phyloP scores from a whole-genome alignment of 352 stramenopile species.

The Globisporangium paddicum region DNA sequence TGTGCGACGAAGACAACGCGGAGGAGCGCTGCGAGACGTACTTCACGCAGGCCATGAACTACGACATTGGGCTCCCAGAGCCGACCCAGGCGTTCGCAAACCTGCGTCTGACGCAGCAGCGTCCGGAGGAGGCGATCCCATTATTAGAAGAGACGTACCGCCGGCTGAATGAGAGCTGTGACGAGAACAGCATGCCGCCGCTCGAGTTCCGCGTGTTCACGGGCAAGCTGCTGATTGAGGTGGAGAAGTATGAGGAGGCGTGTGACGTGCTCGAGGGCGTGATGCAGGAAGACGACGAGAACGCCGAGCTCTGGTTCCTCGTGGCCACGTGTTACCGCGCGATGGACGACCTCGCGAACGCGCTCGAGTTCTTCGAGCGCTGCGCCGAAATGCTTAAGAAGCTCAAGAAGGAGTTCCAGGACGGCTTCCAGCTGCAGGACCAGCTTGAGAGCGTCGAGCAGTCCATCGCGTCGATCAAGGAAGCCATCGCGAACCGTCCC shows the following conservation, averaged over 20 bases:
- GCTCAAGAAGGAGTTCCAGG: constrained; percentile 65
- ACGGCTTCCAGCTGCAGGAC: constrained; percentile 70
- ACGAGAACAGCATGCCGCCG: constrained; percentile 69
- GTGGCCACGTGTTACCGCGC: constrained; percentile 85
- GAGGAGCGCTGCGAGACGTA: constrained; percentile 91
- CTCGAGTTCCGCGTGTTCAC: constrained; percentile 83
- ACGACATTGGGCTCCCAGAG: constrained; percentile 89
- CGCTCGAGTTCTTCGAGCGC: constrained; percentile 86
- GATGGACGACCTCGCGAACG: constrained; percentile 74
- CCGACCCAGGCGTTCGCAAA: constrained; percentile 94
- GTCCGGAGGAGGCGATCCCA: constrained; percentile 84
- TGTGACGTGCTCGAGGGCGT: constrained; percentile 81
- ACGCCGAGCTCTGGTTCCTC: constrained; percentile 88
- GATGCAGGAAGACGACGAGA: constrained; percentile 89
- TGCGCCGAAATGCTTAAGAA: constrained; percentile 75
- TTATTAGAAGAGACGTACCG: constrained; percentile 91
- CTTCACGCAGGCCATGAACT: constrained; percentile 87
- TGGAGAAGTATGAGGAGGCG: constrained; percentile 79
- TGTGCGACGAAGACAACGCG: constrained; percentile 92
- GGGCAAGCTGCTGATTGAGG: constrained; percentile 84
- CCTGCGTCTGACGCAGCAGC: constrained; percentile 91
- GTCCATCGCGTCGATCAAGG: constrained; percentile 47
- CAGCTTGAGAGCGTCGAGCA: constrained; percentile 78
- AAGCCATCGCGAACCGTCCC: constrained; percentile 50
- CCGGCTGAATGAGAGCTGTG: constrained; percentile 76